A percentile compares a stretch with the other conserved stretches of the same genome.
phyloP scores from a whole-genome alignment of 768 basidiomycete genomes.

The Stropharia rugosoannulata region DNA sequence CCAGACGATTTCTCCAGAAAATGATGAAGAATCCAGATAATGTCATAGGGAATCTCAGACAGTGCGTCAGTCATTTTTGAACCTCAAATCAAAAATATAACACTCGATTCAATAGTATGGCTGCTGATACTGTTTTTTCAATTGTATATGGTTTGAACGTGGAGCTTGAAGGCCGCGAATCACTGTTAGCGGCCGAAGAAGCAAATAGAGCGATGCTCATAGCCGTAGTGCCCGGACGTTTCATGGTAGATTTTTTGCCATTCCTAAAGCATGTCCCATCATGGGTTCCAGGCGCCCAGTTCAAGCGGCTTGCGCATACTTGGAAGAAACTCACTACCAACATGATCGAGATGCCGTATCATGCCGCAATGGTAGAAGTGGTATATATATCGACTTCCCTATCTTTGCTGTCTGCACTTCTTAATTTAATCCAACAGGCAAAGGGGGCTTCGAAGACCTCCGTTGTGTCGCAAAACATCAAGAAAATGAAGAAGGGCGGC shows the following conservation, averaged over 20 bases:
- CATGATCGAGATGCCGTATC: slow-evolving; percentile 38
- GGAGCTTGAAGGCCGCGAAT: slow-evolving; percentile 27
- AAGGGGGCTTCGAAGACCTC: slow-evolving; percentile 14
- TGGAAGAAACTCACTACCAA: slow-evolving; percentile 38
- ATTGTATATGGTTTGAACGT: slow-evolving; percentile 38
- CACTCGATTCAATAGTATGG: slow-evolving; percentile 15
- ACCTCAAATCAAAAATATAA: not conserved
- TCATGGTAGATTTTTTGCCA: slow-evolving; percentile 43
- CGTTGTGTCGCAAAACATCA: slow-evolving; percentile 21
- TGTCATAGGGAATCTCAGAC: slow-evolving; percentile 30
- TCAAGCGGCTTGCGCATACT: slow-evolving; percentile 45
- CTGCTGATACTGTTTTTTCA: slow-evolving; percentile 31
- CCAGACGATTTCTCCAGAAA: slow-evolving; percentile 25
- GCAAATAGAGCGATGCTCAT: slow-evolving; percentile 29
- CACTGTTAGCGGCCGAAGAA: slow-evolving; percentile 10
- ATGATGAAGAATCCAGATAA: slow-evolving; percentile 32
- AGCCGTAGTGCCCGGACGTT: slow-evolving; percentile 40
- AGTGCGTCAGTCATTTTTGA: slow-evolving; percentile 24
- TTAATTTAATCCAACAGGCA: slow-evolving; percentile 5
- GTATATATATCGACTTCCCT: slow-evolving; percentile 21
- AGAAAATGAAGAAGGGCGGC: slow-evolving; percentile 17
- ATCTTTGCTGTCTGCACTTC: not conserved
- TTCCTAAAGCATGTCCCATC: slow-evolving; percentile 43
- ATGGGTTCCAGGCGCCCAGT: slow-evolving; percentile 62
- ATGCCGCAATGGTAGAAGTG: slow-evolving; percentile 22